Base-by-base conservation (phyloP, 225 moss, liverwort and hornwort species). In the Neckera pumila region DNA sequence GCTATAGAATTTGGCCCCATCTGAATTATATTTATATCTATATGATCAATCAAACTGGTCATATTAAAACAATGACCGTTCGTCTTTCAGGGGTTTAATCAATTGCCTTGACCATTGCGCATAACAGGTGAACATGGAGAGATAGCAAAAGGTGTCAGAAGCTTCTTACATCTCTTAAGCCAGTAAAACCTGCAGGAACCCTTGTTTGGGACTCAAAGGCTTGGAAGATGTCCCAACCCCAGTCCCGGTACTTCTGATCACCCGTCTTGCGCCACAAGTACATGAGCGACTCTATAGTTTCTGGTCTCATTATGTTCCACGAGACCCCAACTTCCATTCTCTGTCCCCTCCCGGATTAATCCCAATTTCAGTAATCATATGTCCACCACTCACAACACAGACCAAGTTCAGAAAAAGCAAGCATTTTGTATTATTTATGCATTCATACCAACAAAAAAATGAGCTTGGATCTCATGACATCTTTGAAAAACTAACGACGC, bases 201-300 rank as follows among this genome's bases (percentile, higher is more conserved):
- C 98, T 95, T 27, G 98, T 96, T 78, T 96, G 93, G 49, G 92
- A 86, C 86, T 98, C 98, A 70, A 98, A 97, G 78, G 98, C 98
- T 90, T 98, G 95, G 79, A 98, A 98, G 89, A 98, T 98, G 64
- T 98, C 94, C 98, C 98, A 98, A 74, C 95, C 98, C 98, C 98
- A 98, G 42, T 98, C 96, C 79, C 98, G 95, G 90, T 98, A 98
- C 93, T 96, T 98, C 23, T 90, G 89, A 84, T 98, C 89, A 85
- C 97, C 98, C 25, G 98, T 98, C 92, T 95, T 96, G 75, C 98
- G 94, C 93, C 95, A 98, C 78, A 98, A 91, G 87, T 98, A 98
- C 95, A 98, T 97, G 69, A 97, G 82, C 58, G 98, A 98, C 90
- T 98, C 98, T 34, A 98, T 91, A 25, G 98, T 98, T 93, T 98